A percentile compares a stretch with the other conserved stretches of the same genome.
Conservation (phyloP, 1,139 yeast species). For the Blastobotrys arbuscula region DNA sequence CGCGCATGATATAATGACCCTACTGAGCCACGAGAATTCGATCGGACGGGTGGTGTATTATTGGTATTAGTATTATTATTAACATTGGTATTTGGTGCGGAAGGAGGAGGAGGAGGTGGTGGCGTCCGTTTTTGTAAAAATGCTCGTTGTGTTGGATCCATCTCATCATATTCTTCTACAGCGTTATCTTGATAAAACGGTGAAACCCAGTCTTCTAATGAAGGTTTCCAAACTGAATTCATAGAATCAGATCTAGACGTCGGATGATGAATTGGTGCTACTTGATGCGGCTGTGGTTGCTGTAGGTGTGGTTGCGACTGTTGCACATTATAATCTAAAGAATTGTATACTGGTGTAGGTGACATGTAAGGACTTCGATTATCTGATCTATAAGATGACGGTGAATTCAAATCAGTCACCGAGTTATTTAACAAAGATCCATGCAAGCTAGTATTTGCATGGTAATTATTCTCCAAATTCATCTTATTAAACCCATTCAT, state of each 20-base stretch:
- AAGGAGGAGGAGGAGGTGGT: conserved; percentile 10
- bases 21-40: conserved; percentile 6
- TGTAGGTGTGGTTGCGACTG: neutral
- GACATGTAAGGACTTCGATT: conserved; percentile 20
- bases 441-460: neutral
- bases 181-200: neutral
- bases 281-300: neutral
- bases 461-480: conserved; percentile 9
- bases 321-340: conserved; percentile 7
- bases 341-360: conserved; percentile 20
- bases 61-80: neutral
- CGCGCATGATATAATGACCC: conserved; percentile 1
- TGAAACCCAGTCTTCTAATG: neutral
- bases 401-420: conserved; percentile 13
- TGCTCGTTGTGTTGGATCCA: conserved; percentile 3
- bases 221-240: conserved; percentile 21
- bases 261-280: conserved; percentile 9
- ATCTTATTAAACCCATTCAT: conserved; percentile 40
- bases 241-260: conserved; percentile 24
- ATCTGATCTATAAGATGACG: conserved; percentile 7
- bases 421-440: no score
- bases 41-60: conserved; percentile 4
- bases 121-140: conserved; percentile 9
- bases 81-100: conserved; percentile 4
- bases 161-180: neutral